phyloP scores from a whole-genome alignment of 257 asterid genomes.

The Nicotiana undulata region DNA sequence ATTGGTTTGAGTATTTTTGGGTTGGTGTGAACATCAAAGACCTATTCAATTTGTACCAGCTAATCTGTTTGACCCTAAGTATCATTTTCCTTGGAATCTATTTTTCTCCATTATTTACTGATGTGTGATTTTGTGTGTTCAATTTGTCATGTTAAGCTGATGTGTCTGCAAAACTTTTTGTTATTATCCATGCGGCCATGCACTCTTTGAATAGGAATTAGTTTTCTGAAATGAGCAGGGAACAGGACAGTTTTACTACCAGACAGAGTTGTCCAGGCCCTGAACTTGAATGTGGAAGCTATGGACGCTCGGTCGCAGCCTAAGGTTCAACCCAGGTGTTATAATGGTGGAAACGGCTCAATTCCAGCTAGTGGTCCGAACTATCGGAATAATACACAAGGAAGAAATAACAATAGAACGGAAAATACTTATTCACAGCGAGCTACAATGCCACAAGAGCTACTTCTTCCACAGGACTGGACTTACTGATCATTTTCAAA shows the following conservation, averaged over 20 bases:
- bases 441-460: constrained; percentile 29
- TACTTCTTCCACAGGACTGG: constrained; percentile 74
- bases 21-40: neutral
- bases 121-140: neutral
- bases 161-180: neutral
- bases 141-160: neutral
- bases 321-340: neutral
- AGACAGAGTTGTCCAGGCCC: constrained; percentile 57
- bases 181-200: too few species aligned
- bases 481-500: constrained; percentile 36
- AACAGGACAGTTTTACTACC: constrained; percentile 53
- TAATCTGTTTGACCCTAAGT: neutral
- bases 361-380: constrained; percentile 10
- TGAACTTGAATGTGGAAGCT: constrained; percentile 45
- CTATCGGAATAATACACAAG: constrained; percentile 21
- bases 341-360: neutral
- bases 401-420: constrained; percentile 9
- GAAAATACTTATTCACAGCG: constrained; percentile 12
- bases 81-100: neutral
- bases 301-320: constrained; percentile 17
- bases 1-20: neutral
- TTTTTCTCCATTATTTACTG: neutral
- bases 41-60: neutral
- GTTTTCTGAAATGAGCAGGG: constrained; percentile 18
- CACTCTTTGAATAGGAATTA: too few species aligned